These are phyloP conservation scores for Benincasa hispida DNA, from an alignment of 306 rosid genomes.

Conservation along the genomic window DNA sequence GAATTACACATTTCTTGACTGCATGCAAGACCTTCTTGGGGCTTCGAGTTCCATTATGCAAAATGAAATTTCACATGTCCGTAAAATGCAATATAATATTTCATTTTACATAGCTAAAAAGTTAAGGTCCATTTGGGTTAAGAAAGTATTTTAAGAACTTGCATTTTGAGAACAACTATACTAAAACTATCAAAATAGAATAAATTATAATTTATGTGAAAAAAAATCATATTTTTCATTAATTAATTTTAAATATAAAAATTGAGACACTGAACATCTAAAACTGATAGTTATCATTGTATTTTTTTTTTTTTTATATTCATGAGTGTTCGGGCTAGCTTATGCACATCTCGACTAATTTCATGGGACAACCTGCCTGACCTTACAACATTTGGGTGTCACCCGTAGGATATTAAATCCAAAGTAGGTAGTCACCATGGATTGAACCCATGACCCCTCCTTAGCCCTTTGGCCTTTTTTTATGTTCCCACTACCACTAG, in stretches of 20 bases:
- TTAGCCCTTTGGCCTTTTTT: too few species aligned
- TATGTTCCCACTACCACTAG: too few species aligned
- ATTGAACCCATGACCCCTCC: too few species aligned
- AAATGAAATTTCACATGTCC: constrained; percentile 25
- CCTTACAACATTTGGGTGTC: too few species aligned
- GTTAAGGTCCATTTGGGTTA: not conserved
- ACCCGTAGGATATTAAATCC: too few species aligned
- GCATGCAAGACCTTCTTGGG: constrained; percentile 75
- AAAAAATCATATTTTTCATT: not conserved
- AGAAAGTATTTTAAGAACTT: not conserved
- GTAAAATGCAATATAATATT: constrained; percentile 18
- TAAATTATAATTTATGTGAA: not conserved
- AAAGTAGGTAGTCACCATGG: too few species aligned
- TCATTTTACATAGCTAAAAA: constrained; percentile 16
- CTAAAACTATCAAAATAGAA: not conserved
- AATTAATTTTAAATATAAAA: not conserved
- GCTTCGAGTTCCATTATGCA: constrained; percentile 35
- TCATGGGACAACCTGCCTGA: too few species aligned
- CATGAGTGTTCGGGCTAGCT: too few species aligned
- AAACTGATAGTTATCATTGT: not conserved
- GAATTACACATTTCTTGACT: constrained; percentile 59
- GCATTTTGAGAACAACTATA: not conserved
- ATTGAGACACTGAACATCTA: not conserved
- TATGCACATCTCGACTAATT: too few species aligned
- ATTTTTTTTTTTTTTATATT: too few species aligned